These are phyloP conservation scores for Bremia lactucae DNA, from an alignment of 352 stramenopile genomes.

Conservation along the genomic window DNA sequence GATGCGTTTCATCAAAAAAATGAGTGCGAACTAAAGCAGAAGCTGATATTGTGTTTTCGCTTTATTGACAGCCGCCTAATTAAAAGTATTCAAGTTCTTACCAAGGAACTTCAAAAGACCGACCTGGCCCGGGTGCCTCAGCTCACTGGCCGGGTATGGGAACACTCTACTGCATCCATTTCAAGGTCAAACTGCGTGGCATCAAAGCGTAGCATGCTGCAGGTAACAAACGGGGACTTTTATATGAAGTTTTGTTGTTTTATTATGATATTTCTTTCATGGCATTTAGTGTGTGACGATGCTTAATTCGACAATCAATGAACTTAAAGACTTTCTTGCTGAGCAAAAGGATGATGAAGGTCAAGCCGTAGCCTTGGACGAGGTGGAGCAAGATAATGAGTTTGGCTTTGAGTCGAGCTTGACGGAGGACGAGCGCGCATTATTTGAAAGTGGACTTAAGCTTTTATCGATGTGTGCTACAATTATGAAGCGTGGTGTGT, in stretches of 20 bases:
- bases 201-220: conserved; percentile 78
- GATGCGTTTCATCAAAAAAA: not conserved
- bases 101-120: conserved; percentile 27
- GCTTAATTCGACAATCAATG: conserved; percentile 71
- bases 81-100: conserved; percentile 59
- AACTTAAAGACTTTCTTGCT: conserved; percentile 63
- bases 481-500: conserved; percentile 72
- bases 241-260: too few species aligned
- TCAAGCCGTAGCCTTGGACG: conserved; percentile 19
- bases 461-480: conserved; percentile 62
- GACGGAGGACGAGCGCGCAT: conserved; percentile 45
- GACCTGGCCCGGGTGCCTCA: conserved; percentile 52
- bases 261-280: too few species aligned
- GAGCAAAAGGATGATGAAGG: conserved; percentile 30
- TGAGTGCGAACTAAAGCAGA: conserved; percentile 1
- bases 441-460: conserved; percentile 58
- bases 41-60: not conserved
- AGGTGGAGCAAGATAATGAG: conserved; percentile 59
- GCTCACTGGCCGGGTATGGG: conserved; percentile 75
- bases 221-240: conserved; percentile 29
- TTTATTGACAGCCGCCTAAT: conserved; percentile 43
- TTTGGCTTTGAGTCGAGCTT: conserved; percentile 72
- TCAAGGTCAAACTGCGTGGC: conserved; percentile 83
- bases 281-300: conserved; percentile 52
- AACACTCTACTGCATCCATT: conserved; percentile 50